Percentiles rank a stretch among this genome's conserved stretches.
phyloP scores from a whole-genome alignment of 495 filamentous ascomycete species.

The Hyphodiscus hymeniophilus region DNA sequence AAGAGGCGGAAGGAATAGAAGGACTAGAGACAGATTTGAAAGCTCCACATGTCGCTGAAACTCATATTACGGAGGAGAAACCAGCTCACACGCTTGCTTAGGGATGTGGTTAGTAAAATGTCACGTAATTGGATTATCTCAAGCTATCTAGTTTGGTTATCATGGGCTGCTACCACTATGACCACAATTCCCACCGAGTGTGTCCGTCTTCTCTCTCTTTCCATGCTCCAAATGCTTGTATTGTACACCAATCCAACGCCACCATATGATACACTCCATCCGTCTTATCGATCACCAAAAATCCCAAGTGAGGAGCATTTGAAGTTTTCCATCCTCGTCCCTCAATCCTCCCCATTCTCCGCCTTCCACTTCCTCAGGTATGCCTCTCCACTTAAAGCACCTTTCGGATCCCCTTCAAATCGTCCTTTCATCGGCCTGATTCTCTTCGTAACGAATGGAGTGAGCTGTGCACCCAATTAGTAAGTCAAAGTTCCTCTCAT shows the following conservation, averaged over 20 bases:
- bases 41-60: not conserved
- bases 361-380: slow-evolving; percentile 63
- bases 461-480: slow-evolving; percentile 51
- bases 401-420: slow-evolving; percentile 37
- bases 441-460: slow-evolving; percentile 71
- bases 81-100: not conserved
- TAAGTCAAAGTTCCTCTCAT: not conserved
- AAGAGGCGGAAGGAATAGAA: not conserved
- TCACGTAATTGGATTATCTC: too few species aligned
- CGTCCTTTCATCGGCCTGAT: slow-evolving; percentile 42
- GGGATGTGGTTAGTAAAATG: too few species aligned
- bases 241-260: too few species aligned
- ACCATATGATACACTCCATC: not conserved
- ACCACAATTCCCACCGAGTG: too few species aligned
- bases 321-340: too few species aligned
- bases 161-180: too few species aligned
- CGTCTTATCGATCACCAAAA: not conserved
- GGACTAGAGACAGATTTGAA: slow-evolving; percentile 8
- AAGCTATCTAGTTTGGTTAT: too few species aligned
- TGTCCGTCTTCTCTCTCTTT: too few species aligned
- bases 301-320: too few species aligned
- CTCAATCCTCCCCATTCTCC: slow-evolving; percentile 57
- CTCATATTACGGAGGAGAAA: not conserved
- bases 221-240: too few species aligned
- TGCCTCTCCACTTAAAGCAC: slow-evolving; percentile 45